Conservation (phyloP, 129 eudicot species). For the Dittrichia graveolens region DNA sequence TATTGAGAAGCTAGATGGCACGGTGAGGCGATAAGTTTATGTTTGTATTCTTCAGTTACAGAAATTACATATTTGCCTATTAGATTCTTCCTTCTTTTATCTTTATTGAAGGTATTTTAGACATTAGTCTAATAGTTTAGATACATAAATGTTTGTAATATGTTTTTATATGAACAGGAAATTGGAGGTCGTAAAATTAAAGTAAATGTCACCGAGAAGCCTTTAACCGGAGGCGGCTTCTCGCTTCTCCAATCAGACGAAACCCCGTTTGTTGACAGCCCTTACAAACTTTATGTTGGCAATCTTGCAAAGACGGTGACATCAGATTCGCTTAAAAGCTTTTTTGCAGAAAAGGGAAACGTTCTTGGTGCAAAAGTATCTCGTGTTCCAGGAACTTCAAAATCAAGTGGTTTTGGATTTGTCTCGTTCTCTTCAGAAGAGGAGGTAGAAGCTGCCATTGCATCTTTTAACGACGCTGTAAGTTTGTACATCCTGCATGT, state of each 20-base stretch:
- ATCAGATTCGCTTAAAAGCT: constrained; percentile 61
- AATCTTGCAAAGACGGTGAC: constrained; percentile 92
- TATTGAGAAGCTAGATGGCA: constrained; percentile 77
- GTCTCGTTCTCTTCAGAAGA: constrained; percentile 85
- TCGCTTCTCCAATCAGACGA: constrained; percentile 73
- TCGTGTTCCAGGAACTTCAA: constrained; percentile 89
- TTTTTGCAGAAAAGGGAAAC: constrained; percentile 79
- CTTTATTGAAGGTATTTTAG: constrained; percentile 4
- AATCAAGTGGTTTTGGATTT: constrained; percentile 85
- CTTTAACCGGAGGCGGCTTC: constrained; percentile 43
- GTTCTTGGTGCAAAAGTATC: constrained; percentile 83
- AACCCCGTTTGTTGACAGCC: constrained; percentile 81
- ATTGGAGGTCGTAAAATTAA: constrained; percentile 85
- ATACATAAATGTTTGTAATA: background rate
- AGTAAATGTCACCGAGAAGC: constrained; percentile 93
- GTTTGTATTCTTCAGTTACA: background rate
- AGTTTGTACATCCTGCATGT: constrained; percentile 24
- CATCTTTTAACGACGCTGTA: constrained; percentile 73
- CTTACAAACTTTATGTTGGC: constrained; percentile 86
- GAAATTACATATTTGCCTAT: background rate
- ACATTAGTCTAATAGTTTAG: background rate
- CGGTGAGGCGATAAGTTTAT: constrained; percentile 46
- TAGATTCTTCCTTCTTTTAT: background rate
- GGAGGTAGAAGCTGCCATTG: constrained; percentile 79
- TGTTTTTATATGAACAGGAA: constrained; percentile 47